Conservation (phyloP, 2,329 filamentous ascomycete species). For the Aspergillus fischeri region DNA sequence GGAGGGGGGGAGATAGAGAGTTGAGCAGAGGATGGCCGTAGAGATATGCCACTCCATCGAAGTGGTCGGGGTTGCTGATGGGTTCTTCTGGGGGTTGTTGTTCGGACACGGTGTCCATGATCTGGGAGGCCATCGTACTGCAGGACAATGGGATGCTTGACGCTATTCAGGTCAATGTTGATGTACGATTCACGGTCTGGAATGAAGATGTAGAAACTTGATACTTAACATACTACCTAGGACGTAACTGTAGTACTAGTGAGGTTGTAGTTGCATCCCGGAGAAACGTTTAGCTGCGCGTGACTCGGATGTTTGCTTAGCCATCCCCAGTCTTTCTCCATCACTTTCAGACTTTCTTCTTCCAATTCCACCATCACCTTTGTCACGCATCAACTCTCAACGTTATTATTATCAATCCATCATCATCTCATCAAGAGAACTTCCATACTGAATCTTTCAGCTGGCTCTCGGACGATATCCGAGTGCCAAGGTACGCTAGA, state of each 20-base stretch:
- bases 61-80: slow-evolving; percentile 29
- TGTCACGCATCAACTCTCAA: too few species aligned
- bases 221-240: too few species aligned
- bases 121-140: slow-evolving; percentile 21
- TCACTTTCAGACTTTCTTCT: neutral
- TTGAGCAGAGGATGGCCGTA: slow-evolving; percentile 56
- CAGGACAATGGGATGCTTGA: neutral
- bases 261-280: neutral
- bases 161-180: neutral
- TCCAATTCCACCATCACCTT: neutral
- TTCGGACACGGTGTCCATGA: slow-evolving; percentile 7
- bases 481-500: neutral
- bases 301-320: slow-evolving; percentile 8
- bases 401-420: too few species aligned
- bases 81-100: slow-evolving; percentile 25
- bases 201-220: too few species aligned
- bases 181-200: too few species aligned
- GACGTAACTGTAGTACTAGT: too few species aligned
- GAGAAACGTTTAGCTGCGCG: slow-evolving; percentile 11
- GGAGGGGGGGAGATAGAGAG: slow-evolving; percentile 53
- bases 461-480: neutral
- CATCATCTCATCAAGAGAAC: too few species aligned
- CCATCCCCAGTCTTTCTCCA: neutral
- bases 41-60: slow-evolving; percentile 52
- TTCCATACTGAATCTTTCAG: too few species aligned